Evolutionary conservation across 1,284 basidiomycete genomes (phyloP).

Genomic region (Irpex sp.): DNA sequence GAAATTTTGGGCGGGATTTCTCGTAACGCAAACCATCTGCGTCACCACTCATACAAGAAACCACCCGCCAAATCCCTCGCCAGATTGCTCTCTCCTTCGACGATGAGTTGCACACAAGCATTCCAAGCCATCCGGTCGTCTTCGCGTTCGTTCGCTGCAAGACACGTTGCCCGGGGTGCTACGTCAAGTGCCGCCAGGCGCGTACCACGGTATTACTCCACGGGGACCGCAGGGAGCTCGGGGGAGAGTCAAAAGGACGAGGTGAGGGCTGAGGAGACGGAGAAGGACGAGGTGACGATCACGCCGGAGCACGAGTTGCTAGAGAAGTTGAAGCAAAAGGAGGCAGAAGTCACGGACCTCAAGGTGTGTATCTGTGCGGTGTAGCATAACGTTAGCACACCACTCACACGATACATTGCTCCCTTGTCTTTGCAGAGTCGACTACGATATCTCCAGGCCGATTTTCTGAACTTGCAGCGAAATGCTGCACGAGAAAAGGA

Average conservation of each 20-base stretch:
- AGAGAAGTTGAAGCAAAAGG: conserved; percentile 64
- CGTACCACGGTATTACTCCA: conserved; percentile 46
- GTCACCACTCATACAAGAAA: conserved; percentile 7
- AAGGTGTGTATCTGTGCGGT: conserved; percentile 48
- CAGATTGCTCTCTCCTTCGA: conserved; percentile 14
- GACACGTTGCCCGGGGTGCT: conserved; percentile 35
- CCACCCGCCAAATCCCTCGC: conserved; percentile 13
- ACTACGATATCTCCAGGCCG: conserved; percentile 87
- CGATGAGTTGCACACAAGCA: conserved; percentile 49
- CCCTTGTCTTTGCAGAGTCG: conserved; percentile 51
- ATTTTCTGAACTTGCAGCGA: conserved; percentile 93
- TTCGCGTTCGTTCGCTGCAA: conserved; percentile 49
- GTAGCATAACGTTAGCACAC: neutral
- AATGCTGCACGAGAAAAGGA: conserved; percentile 89
- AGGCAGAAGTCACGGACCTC: conserved; percentile 69
- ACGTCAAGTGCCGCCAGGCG: conserved; percentile 19
- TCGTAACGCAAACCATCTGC: conserved; percentile 14
- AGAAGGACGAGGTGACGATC: conserved; percentile 26
- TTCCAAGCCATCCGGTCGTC: conserved; percentile 54
- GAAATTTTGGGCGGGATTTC: conserved; percentile 16
- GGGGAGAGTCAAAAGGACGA: conserved; percentile 27
- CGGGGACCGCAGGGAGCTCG: conserved; percentile 42
- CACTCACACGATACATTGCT: neutral
- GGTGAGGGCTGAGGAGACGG: conserved; percentile 26
- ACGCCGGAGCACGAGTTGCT: conserved; percentile 34